These are phyloP conservation scores for Salix caprea DNA, from an alignment of 345 rosid species.

Conservation along the genomic window DNA sequence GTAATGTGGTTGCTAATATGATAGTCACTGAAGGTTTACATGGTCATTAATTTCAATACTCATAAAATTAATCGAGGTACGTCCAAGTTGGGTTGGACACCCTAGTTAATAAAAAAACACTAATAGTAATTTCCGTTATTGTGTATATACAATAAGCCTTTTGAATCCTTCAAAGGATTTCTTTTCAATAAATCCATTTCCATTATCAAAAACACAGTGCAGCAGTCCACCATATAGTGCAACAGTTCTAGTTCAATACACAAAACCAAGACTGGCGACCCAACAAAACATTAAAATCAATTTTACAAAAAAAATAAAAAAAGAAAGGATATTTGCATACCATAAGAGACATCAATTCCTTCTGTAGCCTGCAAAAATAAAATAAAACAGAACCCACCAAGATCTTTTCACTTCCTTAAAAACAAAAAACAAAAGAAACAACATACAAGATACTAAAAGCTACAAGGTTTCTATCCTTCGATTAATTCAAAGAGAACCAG, in stretches of 20 bases:
- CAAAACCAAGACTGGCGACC: neutral
- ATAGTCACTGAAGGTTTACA: too few species aligned
- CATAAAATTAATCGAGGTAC: too few species aligned
- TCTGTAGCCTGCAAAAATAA: slow-evolving; percentile 24
- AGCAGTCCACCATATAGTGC: neutral
- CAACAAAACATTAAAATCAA: neutral
- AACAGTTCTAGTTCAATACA: neutral
- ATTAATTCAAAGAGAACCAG: neutral
- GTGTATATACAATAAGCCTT: neutral
- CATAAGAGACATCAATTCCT: slow-evolving; percentile 32
- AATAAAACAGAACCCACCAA: neutral
- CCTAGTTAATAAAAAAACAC: too few species aligned
- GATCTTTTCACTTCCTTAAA: neutral
- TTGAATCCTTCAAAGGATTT: neutral
- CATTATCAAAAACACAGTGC: neutral
- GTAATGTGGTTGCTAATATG: too few species aligned
- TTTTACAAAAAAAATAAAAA: neutral
- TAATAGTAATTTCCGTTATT: neutral
- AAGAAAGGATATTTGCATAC: slow-evolving; percentile 3
- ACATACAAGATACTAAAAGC: neutral
- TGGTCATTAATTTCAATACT: fast-evolving
- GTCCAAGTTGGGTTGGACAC: too few species aligned
- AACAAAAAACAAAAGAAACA: neutral
- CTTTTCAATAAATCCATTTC: neutral
- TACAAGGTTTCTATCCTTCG: neutral